Conservation (phyloP, 257 asterid genomes). For the Penstemon barbatus region DNA sequence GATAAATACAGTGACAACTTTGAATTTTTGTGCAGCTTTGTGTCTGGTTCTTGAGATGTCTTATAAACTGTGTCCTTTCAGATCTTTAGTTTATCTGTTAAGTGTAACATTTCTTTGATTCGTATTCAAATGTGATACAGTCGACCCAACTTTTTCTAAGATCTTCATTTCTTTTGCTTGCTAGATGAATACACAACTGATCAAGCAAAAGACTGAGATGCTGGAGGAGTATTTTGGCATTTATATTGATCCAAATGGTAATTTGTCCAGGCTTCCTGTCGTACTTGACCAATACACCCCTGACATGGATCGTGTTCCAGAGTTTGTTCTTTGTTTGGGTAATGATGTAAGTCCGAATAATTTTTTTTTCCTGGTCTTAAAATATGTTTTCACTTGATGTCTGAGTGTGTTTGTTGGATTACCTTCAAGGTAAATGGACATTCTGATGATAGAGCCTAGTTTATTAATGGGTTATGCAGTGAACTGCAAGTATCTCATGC, state of each 20-base stretch:
- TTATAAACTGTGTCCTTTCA: constrained; percentile 3
- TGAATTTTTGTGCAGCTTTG: neutral
- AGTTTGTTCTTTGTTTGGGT: constrained; percentile 88
- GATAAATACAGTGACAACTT: constrained; percentile 12
- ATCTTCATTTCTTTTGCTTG: constrained; percentile 21
- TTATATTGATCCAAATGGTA: constrained; percentile 65
- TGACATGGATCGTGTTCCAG: constrained; percentile 96
- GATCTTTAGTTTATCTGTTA: neutral
- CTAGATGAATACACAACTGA: constrained; percentile 74
- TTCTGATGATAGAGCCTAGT: constrained; percentile 11
- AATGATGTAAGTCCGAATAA: constrained; percentile 75
- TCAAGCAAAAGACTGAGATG: constrained; percentile 77
- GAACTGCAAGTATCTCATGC: neutral
- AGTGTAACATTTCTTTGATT: constrained; percentile 18
- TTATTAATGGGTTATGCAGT: constrained; percentile 11
- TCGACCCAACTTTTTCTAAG: constrained; percentile 11
- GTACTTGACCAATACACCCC: constrained; percentile 97
- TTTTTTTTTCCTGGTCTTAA: constrained; percentile 18
- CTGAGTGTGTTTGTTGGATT: neutral
- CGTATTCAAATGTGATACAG: constrained; percentile 11
- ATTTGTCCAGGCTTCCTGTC: constrained; percentile 81
- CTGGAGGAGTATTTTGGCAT: constrained; percentile 85
- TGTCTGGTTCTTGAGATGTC: constrained; percentile 25
- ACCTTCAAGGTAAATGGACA: neutral
- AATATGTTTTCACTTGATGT: constrained; percentile 21